A percentile compares a stretch with the other conserved stretches of the same genome.
Evolutionary conservation across 2,329 filamentous ascomycete genomes (phyloP).

Genomic region (Thermoascus crustaceus): DNA sequence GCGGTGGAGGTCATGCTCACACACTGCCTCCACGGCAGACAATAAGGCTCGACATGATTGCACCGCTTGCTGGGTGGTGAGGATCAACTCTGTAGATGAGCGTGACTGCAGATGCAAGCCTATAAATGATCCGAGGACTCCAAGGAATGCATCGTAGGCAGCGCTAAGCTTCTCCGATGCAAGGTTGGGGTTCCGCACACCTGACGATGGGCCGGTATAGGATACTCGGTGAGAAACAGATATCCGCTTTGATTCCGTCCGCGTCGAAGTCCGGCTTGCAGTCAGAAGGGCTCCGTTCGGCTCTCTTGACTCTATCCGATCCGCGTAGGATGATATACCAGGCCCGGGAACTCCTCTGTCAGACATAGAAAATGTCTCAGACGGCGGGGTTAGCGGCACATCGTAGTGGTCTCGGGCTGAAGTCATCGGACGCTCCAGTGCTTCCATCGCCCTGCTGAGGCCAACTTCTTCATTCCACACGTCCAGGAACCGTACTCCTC

Average conservation of each 20-base stretch:
- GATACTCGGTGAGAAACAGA: constrained; percentile 67
- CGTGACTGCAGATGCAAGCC: constrained; percentile 90
- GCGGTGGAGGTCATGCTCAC: constrained; percentile 63
- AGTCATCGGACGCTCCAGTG: constrained; percentile 23
- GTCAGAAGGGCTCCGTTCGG: constrained; percentile 24
- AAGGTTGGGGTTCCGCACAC: constrained; percentile 59
- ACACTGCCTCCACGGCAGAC: constrained; percentile 72
- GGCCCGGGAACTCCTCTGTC: constrained; percentile 14
- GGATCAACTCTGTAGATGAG: constrained; percentile 71
- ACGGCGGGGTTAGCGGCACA: constrained; percentile 29
- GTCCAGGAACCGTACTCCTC: constrained; percentile 83
- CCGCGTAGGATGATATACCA: constrained; percentile 16
- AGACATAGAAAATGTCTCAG: constrained; percentile 27
- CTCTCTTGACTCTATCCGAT: constrained; percentile 26
- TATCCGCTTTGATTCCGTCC: constrained; percentile 36
- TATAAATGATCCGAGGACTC: constrained; percentile 86
- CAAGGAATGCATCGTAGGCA: constrained; percentile 81
- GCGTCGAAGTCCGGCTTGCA: constrained; percentile 20
- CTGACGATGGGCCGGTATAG: constrained; percentile 58
- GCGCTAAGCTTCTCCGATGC: constrained; percentile 74
- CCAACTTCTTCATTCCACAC: constrained; percentile 59
- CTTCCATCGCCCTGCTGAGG: constrained; percentile 33
- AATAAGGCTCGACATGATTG: constrained; percentile 72
- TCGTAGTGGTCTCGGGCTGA: constrained; percentile 18
- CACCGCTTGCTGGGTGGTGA: constrained; percentile 76